Conservation (phyloP, 1,284 basidiomycete species). For the Rhodotorula sp. region DNA sequence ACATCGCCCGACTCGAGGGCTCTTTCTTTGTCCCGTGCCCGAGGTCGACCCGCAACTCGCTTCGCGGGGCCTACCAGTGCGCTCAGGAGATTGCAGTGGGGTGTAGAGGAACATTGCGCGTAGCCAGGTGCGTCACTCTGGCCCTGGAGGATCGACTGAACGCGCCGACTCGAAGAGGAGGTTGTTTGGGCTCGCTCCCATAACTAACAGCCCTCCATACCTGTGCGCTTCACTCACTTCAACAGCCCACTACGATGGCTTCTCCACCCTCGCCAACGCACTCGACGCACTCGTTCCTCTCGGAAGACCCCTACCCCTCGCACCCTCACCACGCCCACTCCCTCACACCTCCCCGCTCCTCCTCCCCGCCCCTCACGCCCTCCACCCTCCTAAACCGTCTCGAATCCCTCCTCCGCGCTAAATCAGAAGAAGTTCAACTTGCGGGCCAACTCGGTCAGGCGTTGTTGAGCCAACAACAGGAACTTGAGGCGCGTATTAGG, state of each 20-base stretch:
- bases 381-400: conserved; percentile 55
- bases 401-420: conserved; percentile 75
- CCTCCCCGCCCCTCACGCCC: conserved; percentile 4
- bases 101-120: too few relatives aligned
- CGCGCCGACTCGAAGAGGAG: too few relatives aligned
- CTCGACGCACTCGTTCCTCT: conserved; percentile 36
- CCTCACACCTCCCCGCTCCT: neutral
- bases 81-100: too few relatives aligned
- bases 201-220: too few relatives aligned
- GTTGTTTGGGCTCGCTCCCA: too few relatives aligned
- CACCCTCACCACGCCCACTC: conserved; percentile 1
- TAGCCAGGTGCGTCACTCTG: too few relatives aligned
- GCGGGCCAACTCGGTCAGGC: conserved; percentile 86
- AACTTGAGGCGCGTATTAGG: conserved; percentile 79
- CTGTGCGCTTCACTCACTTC: neutral
- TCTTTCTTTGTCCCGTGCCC: too few relatives aligned
- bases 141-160: too few relatives aligned
- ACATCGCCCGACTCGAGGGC: too few relatives aligned
- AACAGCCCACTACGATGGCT: conserved; percentile 3
- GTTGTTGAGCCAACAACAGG: conserved; percentile 83
- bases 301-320: conserved; percentile 37
- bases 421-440: conserved; percentile 84
- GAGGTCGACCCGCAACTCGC: too few relatives aligned
- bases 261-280: conserved; percentile 23
- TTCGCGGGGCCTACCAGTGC: too few relatives aligned